These are phyloP conservation scores for Hibiscus trionum DNA, from an alignment of 345 rosid genomes.

Conservation along the genomic window DNA sequence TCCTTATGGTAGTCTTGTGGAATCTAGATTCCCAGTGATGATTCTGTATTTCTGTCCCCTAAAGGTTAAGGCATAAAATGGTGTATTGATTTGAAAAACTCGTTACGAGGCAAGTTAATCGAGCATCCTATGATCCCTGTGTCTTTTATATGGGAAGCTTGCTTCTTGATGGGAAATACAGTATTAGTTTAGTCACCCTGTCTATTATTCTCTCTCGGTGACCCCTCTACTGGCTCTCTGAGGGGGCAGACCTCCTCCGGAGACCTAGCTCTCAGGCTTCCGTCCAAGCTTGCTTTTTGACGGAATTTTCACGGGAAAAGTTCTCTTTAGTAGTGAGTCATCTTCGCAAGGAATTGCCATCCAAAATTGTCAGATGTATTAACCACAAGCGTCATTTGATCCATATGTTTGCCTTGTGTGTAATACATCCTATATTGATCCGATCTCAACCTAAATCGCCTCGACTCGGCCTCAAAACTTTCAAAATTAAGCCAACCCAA, in stretches of 20 bases:
- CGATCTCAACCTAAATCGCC: not conserved
- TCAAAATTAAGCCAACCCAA: not conserved
- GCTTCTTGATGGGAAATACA: not conserved
- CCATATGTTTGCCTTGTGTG: not conserved
- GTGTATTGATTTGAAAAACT: not conserved
- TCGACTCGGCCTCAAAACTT: not conserved
- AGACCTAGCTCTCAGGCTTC: not conserved
- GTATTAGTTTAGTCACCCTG: not conserved
- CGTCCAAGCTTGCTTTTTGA: not conserved
- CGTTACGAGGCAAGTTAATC: not conserved
- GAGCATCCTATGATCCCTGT: not conserved
- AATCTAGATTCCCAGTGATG: not conserved
- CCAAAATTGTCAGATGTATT: not conserved
- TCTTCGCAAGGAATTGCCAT: not conserved
- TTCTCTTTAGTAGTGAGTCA: not conserved
- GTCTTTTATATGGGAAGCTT: not conserved
- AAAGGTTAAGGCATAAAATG: not conserved
- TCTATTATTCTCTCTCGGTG: not conserved
- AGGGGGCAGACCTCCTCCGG: not conserved
- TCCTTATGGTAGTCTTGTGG: not conserved
- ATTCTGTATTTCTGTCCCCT: not conserved
- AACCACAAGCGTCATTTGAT: not conserved
- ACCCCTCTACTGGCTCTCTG: not conserved
- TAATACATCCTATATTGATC: not conserved
- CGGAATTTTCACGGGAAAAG: not conserved